A percentile compares a stretch with the other conserved stretches of the same genome.
phyloP scores from a whole-genome alignment of 306 rosid genomes.

The Sindora glabra region DNA sequence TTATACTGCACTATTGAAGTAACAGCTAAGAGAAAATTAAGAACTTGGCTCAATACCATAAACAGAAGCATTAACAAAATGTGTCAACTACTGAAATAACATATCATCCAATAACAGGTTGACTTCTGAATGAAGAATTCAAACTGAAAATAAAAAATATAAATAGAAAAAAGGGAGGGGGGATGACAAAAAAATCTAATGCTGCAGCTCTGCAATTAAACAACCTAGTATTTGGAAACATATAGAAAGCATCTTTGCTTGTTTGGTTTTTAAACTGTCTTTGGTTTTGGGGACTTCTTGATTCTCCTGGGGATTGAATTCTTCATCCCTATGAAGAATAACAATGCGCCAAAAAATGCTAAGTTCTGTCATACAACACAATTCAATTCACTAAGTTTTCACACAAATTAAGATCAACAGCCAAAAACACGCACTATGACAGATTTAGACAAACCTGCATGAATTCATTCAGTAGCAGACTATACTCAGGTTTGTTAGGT shows the following conservation, averaged over 20 bases:
- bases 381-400: neutral
- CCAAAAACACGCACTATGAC: neutral
- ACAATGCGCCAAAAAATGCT: slow-evolving; percentile 76
- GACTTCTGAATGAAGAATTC: neutral
- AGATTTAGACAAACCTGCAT: slow-evolving; percentile 53
- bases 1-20: too few relatives aligned
- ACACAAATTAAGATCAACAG: neutral
- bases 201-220: slow-evolving; percentile 15
- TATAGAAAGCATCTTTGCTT: slow-evolving; percentile 8
- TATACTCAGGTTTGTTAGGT: slow-evolving; percentile 27
- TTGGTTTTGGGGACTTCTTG: slow-evolving; percentile 66
- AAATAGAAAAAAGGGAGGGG: neutral
- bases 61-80: too few relatives aligned
- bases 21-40: too few relatives aligned
- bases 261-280: slow-evolving; percentile 35
- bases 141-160: neutral
- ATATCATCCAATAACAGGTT: slow-evolving; percentile 2
- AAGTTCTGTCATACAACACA: slow-evolving; percentile 33
- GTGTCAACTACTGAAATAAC: too few relatives aligned
- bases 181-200: slow-evolving; percentile 1
- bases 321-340: slow-evolving; percentile 81
- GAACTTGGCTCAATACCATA: too few relatives aligned
- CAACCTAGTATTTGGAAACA: slow-evolving; percentile 4
- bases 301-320: slow-evolving; percentile 49
- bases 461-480: slow-evolving; percentile 50